phyloP scores from a whole-genome alignment of 768 basidiomycete species.

The Leccinum variicolor region DNA sequence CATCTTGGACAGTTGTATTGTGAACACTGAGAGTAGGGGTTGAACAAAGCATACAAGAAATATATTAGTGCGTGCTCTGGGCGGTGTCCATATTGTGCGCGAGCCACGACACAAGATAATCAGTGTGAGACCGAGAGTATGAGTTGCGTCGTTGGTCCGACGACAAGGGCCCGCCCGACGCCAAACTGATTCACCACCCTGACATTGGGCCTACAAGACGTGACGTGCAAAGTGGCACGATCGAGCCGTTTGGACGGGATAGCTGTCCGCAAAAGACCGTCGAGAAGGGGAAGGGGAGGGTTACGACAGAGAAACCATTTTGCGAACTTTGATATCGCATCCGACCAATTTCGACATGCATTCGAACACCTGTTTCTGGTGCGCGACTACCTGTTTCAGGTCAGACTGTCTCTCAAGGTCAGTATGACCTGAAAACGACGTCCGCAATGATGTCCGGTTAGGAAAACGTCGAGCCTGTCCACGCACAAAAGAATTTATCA shows the following conservation, averaged over 20 bases:
- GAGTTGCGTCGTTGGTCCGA: constrained; percentile 23
- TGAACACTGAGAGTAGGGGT: constrained; percentile 12
- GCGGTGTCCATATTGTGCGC: constrained; percentile 37
- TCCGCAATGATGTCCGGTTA: constrained; percentile 5
- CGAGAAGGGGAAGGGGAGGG: too few species aligned
- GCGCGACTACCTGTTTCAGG: constrained; percentile 20
- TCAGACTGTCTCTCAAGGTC: constrained; percentile 2
- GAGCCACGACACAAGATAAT: neutral
- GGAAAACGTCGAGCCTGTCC: constrained; percentile 6
- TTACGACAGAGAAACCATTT: constrained; percentile 15
- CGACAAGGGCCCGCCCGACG: constrained; percentile 42
- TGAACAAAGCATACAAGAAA: neutral
- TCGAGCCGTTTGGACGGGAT: constrained; percentile 14
- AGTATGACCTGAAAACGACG: constrained; percentile 6
- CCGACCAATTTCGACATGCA: constrained; percentile 27
- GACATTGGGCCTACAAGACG: constrained; percentile 38
- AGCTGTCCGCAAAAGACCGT: too few species aligned
- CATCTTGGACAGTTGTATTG: constrained; percentile 34
- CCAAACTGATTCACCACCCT: constrained; percentile 44
- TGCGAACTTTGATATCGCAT: constrained; percentile 29
- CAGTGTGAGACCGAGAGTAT: neutral
- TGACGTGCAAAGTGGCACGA: too few species aligned
- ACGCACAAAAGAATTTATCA: neutral
- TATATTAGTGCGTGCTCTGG: constrained; percentile 25
- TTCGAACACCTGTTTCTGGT: constrained; percentile 23